These are phyloP conservation scores for Gymnopilus dilepis DNA, from an alignment of 768 basidiomycete genomes.

Conservation along the genomic window DNA sequence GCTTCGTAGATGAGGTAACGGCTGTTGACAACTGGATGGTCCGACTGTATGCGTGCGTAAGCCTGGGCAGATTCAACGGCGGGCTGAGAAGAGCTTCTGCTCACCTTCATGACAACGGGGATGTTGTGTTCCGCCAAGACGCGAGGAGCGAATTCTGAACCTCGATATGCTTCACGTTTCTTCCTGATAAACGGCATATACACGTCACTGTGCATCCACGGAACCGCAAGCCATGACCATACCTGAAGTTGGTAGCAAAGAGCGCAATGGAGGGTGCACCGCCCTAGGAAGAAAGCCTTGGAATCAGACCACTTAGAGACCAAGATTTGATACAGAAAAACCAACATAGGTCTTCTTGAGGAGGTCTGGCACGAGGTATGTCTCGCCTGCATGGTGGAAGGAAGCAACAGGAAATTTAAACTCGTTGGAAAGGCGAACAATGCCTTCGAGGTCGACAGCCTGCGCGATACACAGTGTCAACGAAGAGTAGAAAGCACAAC, in stretches of 20 bases:
- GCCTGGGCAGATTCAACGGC: neutral
- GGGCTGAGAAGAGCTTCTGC: neutral
- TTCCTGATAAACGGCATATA: slow-evolving; percentile 36
- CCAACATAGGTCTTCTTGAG: slow-evolving; percentile 72
- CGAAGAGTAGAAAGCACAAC: neutral
- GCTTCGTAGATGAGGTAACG: slow-evolving; percentile 76
- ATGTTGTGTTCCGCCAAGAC: slow-evolving; percentile 70
- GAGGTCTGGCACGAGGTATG: slow-evolving; percentile 79
- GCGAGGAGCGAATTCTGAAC: slow-evolving; percentile 74
- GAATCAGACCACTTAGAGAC: neutral
- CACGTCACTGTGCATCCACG: too few relatives aligned
- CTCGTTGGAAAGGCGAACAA: slow-evolving; percentile 77
- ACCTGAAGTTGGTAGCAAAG: slow-evolving; percentile 68
- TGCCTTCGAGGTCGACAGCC: slow-evolving; percentile 71
- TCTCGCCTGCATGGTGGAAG: slow-evolving; percentile 81
- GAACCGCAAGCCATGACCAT: neutral
- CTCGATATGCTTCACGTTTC: slow-evolving; percentile 65
- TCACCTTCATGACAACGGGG: slow-evolving; percentile 75
- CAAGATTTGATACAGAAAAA: neutral
- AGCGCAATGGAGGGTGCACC: slow-evolving; percentile 71
- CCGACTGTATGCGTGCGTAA: slow-evolving; percentile 39
- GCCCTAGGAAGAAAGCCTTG: slow-evolving; percentile 32
- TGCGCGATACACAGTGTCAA: slow-evolving; percentile 24
- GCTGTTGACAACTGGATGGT: slow-evolving; percentile 64
- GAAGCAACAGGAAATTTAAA: slow-evolving; percentile 79